A percentile compares a stretch with the other conserved stretches of the same genome.
Conservation (phyloP, 1,284 basidiomycete genomes). For the Ganoderma resinaceum region DNA sequence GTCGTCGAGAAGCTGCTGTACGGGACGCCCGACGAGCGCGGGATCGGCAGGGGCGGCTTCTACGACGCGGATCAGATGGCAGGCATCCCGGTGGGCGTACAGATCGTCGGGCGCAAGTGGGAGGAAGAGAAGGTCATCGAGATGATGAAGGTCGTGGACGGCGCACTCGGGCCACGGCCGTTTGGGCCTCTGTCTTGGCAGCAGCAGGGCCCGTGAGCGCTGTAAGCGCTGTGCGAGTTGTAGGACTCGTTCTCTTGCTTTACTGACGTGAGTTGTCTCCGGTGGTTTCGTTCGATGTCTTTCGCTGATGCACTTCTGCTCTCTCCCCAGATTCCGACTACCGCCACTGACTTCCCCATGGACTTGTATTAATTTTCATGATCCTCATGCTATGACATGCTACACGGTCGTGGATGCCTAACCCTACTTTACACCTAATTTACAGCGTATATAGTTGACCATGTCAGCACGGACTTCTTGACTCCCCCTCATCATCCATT, state of each 20-base stretch:
- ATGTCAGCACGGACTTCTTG: not conserved
- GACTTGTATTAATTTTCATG: not conserved
- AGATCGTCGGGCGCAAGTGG: constrained; percentile 80
- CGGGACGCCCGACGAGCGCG: constrained; percentile 40
- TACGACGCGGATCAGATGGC: constrained; percentile 80
- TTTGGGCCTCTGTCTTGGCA: constrained; percentile 48
- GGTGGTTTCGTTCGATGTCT: not conserved
- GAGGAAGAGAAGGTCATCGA: constrained; percentile 89
- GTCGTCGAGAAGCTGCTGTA: constrained; percentile 67
- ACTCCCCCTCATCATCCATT: not conserved
- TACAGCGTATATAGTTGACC: constrained; percentile 3
- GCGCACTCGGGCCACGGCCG: constrained; percentile 42
- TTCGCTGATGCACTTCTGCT: not conserved
- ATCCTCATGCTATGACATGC: constrained; percentile 1
- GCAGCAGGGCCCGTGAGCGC: constrained; percentile 24
- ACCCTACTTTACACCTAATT: constrained; percentile 1
- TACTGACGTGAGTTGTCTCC: not conserved
- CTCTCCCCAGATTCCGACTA: not conserved
- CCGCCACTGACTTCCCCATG: not conserved
- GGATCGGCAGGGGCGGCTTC: constrained; percentile 41
- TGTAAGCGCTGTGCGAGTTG: constrained; percentile 33
- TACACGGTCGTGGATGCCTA: not conserved
- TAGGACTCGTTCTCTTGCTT: not conserved
- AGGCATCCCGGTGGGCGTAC: constrained; percentile 86
- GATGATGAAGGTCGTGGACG: constrained; percentile 84